Evolutionary conservation across 2,329 filamentous ascomycete genomes (phyloP).

Genomic region (Colletotrichum sp.): DNA sequence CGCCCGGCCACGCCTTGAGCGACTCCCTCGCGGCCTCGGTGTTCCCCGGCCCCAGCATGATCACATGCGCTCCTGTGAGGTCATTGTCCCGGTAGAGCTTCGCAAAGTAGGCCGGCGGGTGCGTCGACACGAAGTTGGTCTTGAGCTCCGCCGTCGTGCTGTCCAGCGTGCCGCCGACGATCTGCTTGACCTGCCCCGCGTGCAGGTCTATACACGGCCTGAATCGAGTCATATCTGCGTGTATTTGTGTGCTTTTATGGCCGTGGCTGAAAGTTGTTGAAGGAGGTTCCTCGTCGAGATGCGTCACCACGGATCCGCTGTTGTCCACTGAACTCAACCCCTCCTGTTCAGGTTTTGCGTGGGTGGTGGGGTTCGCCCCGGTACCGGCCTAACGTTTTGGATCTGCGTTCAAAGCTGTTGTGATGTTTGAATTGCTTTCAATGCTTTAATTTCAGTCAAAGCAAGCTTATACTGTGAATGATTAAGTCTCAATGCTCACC

Average conservation of each 20-base stretch:
- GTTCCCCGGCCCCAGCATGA: conserved; percentile 94
- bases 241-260: not conserved
- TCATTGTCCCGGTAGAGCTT: conserved; percentile 77
- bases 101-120: conserved; percentile 83
- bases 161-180: conserved; percentile 92
- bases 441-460: not conserved
- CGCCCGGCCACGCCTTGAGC: conserved; percentile 76
- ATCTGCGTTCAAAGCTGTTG: not conserved
- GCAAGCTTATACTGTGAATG: not conserved
- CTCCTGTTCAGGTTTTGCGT: conserved; percentile 18
- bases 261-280: not conserved
- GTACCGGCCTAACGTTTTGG: conserved; percentile 9
- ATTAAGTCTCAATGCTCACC: not conserved
- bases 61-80: conserved; percentile 86
- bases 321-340: not conserved
- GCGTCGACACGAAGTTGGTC: conserved; percentile 90
- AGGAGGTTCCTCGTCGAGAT: not conserved
- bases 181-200: conserved; percentile 97
- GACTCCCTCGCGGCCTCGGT: conserved; percentile 80
- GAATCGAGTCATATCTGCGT: conserved; percentile 81
- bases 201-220: conserved; percentile 97
- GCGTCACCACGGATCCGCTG: not conserved
- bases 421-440: not conserved
- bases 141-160: conserved; percentile 70
- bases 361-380: conserved; percentile 17